Evolutionary conservation across 306 rosid genomes (phyloP).

Genomic region (Alnus glutinosa): DNA sequence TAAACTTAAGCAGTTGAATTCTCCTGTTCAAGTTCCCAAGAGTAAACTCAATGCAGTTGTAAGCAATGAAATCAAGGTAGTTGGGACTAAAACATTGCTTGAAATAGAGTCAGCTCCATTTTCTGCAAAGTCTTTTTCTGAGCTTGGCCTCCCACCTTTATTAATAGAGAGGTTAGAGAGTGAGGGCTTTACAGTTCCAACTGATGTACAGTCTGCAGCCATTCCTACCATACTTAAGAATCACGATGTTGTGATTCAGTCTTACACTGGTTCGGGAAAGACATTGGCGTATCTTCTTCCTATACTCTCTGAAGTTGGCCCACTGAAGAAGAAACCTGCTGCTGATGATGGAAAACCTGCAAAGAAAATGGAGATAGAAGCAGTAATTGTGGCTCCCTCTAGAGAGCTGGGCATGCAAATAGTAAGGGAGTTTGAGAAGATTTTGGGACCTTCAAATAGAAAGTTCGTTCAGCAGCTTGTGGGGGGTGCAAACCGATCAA

Average conservation of each 20-base stretch:
- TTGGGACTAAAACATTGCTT: slow-evolving; percentile 28
- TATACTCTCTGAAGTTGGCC: slow-evolving; percentile 68
- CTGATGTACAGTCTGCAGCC: slow-evolving; percentile 83
- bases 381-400: slow-evolving; percentile 88
- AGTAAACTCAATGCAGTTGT: slow-evolving; percentile 43
- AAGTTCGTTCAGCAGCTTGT: slow-evolving; percentile 91
- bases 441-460: slow-evolving; percentile 67
- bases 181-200: slow-evolving; percentile 75
- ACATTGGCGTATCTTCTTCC: slow-evolving; percentile 91
- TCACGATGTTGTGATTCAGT: slow-evolving; percentile 85
- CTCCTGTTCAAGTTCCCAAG: slow-evolving; percentile 43
- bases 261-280: slow-evolving; percentile 95
- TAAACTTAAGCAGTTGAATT: slow-evolving; percentile 36
- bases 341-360: slow-evolving; percentile 38
- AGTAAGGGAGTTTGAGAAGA: slow-evolving; percentile 91
- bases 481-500: slow-evolving; percentile 86
- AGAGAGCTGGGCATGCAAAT: slow-evolving; percentile 99
- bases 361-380: slow-evolving; percentile 75
- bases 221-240: slow-evolving; percentile 73
- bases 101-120: slow-evolving; percentile 62
- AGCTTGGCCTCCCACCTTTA: slow-evolving; percentile 68
- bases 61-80: slow-evolving; percentile 37
- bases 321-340: slow-evolving; percentile 40
- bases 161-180: slow-evolving; percentile 71
- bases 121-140: slow-evolving; percentile 72